These are phyloP conservation scores for Bipolaris cookei DNA, from an alignment of 2,329 filamentous ascomycete species.

Conservation along the genomic window DNA sequence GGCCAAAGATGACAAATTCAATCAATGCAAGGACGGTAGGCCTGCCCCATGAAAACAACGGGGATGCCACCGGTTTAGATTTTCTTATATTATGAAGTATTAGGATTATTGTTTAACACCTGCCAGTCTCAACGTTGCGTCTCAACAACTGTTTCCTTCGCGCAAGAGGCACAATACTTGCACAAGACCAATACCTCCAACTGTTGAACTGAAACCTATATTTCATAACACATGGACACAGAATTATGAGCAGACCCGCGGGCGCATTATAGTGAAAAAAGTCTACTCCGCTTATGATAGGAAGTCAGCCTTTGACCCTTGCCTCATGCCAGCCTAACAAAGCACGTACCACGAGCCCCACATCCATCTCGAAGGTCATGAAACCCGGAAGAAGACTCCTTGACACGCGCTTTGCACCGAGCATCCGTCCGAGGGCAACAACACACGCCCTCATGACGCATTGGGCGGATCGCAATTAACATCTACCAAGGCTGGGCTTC, in stretches of 20 bases:
- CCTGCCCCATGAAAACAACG: not conserved
- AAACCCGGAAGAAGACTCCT: slow-evolving; percentile 24
- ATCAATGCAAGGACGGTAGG: not conserved
- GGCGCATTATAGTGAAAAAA: not conserved
- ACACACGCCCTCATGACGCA: slow-evolving; percentile 27
- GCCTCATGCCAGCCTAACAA: slow-evolving; percentile 4
- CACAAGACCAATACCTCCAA: not conserved
- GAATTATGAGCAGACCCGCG: not conserved
- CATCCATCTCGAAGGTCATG: slow-evolving; percentile 24
- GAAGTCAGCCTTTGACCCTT: not conserved
- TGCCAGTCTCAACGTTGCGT: not conserved
- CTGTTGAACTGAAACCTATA: not conserved
- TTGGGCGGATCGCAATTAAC: slow-evolving; percentile 9
- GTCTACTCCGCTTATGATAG: not conserved
- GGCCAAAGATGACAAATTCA: not conserved
- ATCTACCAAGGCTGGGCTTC: slow-evolving; percentile 4
- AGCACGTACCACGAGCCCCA: slow-evolving; percentile 15
- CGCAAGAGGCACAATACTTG: not conserved
- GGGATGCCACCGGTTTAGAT: not conserved
- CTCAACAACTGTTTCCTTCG: not conserved
- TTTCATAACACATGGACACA: not conserved
- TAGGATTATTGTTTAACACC: not conserved
- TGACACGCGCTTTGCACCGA: slow-evolving; percentile 36
- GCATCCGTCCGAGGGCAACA: slow-evolving; percentile 30
- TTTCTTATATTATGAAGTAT: not conserved